Percentiles rank a stretch among this genome's conserved stretches.
phyloP scores from a whole-genome alignment of 345 rosid species.

The Corchorus capsularis region DNA sequence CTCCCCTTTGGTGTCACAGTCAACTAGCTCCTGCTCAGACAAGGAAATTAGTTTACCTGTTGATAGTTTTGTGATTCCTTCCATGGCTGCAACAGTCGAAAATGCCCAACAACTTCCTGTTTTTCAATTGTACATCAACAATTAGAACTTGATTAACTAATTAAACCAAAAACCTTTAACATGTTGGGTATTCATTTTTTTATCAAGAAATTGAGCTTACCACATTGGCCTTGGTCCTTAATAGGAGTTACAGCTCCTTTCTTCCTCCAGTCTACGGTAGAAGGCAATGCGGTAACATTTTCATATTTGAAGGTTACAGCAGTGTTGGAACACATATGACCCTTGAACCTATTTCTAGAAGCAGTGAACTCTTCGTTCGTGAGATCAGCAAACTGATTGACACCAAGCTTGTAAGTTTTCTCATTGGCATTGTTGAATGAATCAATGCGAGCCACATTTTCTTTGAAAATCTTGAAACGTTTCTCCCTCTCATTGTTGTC shows the following conservation, averaged over 20 bases:
- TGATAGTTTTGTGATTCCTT: not conserved
- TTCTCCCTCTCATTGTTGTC: conserved; percentile 32
- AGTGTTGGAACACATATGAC: conserved; percentile 28
- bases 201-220: not conserved
- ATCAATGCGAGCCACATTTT: conserved; percentile 39
- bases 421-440: conserved; percentile 33
- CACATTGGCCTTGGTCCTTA: conserved; percentile 61
- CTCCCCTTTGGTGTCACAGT: not conserved
- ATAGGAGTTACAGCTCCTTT: conserved; percentile 53
- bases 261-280: conserved; percentile 52
- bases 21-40: conserved; percentile 8
- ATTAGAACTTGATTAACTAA: not conserved
- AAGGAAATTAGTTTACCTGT: not conserved
- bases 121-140: conserved; percentile 6
- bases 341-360: conserved; percentile 40
- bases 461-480: conserved; percentile 45
- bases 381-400: conserved; percentile 52
- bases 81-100: not conserved
- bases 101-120: not conserved
- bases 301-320: conserved; percentile 38
- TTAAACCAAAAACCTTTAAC: not conserved
- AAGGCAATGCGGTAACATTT: conserved; percentile 29
- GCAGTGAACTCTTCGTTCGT: conserved; percentile 45
- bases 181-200: not conserved
- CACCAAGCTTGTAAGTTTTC: conserved; percentile 42